Percentiles rank a stretch among this genome's conserved stretches.
Evolutionary conservation across 2,329 filamentous ascomycete genomes (phyloP).

Genomic region (Whalleya microplaca): DNA sequence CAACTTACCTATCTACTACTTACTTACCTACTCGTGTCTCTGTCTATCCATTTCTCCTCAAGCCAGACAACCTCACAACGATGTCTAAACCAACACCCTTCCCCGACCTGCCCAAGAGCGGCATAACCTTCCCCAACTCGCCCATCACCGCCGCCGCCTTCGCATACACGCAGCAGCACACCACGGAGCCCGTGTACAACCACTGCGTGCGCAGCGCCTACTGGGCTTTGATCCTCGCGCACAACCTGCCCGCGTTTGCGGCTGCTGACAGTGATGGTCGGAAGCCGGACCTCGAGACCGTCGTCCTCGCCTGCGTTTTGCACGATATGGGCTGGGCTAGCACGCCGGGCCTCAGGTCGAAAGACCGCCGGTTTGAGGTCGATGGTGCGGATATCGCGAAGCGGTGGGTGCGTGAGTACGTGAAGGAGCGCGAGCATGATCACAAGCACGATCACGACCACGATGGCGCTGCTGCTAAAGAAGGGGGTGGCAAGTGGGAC

Average conservation of each 20-base stretch:
- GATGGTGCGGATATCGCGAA: conserved; percentile 26
- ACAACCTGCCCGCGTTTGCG: conserved; percentile 16
- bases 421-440: too few species aligned
- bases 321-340: conserved; percentile 30
- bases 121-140: conserved; percentile 24
- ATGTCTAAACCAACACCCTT: conserved; percentile 18
- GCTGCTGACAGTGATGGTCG: not conserved
- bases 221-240: conserved; percentile 24
- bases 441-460: not conserved
- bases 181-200: conserved; percentile 22
- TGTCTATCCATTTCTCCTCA: too few species aligned
- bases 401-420: conserved; percentile 4
- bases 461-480: conserved; percentile 4
- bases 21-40: too few species aligned
- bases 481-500: conserved; percentile 14
- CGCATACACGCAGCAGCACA: conserved; percentile 25
- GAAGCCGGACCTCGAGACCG: conserved; percentile 16
- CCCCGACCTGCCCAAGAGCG: conserved; percentile 23
- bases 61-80: not conserved
- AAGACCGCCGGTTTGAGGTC: conserved; percentile 27
- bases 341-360: conserved; percentile 6
- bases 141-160: conserved; percentile 24
- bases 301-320: conserved; percentile 24
- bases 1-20: too few species aligned
- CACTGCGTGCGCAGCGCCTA: conserved; percentile 30